Evolutionary conservation across 441 rosid species (phyloP).

Genomic region (Croton laevigatus): DNA sequence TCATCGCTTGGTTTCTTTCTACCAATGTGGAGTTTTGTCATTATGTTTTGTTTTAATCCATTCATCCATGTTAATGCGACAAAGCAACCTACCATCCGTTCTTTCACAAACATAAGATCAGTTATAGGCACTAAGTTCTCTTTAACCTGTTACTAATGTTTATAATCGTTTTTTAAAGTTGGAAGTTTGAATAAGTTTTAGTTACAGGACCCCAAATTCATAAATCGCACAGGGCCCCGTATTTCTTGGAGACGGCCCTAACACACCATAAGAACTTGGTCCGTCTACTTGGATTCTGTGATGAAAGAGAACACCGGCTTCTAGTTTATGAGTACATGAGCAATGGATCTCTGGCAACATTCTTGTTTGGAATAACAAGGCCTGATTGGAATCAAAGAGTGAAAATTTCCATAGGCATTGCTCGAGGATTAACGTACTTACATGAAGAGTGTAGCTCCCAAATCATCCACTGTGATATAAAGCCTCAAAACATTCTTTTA

Average conservation of each 20-base stretch:
- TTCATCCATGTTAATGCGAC: not conserved
- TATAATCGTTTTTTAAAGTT: too few relatives aligned
- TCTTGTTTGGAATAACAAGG: conserved; percentile 20
- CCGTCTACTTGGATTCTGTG: conserved; percentile 39
- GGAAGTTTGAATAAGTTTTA: too few relatives aligned
- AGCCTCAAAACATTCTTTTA: too few relatives aligned
- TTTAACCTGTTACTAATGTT: too few relatives aligned
- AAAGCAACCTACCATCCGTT: not conserved
- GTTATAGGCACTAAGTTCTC: not conserved
- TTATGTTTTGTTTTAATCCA: not conserved
- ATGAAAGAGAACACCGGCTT: conserved; percentile 36
- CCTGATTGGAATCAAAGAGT: conserved; percentile 38
- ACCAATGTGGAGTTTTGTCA: not conserved
- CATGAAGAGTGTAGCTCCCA: conserved; percentile 44
- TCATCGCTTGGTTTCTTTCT: not conserved
- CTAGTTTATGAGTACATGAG: conserved; percentile 48
- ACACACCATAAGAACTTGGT: conserved; percentile 49
- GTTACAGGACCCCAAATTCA: too few relatives aligned
- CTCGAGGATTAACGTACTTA: conserved; percentile 38
- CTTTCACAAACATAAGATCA: not conserved
- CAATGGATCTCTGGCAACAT: conserved; percentile 36
- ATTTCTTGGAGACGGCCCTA: too few relatives aligned
- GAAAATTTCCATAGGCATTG: conserved; percentile 31
- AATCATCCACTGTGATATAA: conserved; percentile 43
- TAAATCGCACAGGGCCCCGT: too few relatives aligned